A percentile compares a stretch with the other conserved stretches of the same genome.
phyloP scores from a whole-genome alignment of 2,329 filamentous ascomycete genomes.

The Leptoxyphium fumago region DNA sequence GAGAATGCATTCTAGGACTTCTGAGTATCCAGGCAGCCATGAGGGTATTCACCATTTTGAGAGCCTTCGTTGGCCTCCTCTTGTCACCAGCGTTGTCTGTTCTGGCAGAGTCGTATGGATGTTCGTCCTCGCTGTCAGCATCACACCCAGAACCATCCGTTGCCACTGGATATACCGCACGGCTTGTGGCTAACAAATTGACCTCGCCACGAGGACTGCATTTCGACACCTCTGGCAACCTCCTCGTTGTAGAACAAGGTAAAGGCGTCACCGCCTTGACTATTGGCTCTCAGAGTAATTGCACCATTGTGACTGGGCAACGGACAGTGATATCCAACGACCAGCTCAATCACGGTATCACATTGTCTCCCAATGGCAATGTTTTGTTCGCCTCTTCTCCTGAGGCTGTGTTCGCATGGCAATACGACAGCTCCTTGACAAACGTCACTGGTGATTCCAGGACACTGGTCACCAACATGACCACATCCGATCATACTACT shows the following conservation, averaged over 20 bases:
- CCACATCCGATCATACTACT: constrained; percentile 44
- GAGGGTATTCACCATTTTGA: too few species aligned
- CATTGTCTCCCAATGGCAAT: constrained; percentile 29
- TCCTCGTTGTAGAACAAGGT: constrained; percentile 34
- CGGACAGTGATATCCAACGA: constrained; percentile 15
- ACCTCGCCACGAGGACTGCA: constrained; percentile 30
- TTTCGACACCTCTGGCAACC: constrained; percentile 32
- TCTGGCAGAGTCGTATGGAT: constrained; percentile 9
- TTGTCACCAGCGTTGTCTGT: too few species aligned
- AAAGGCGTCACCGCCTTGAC: constrained; percentile 12
- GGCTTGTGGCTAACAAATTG: constrained; percentile 32
- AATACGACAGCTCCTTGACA: constrained; percentile 35
- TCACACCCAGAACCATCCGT: constrained; percentile 26
- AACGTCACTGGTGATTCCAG: constrained; percentile 32
- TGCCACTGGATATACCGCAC: constrained; percentile 26
- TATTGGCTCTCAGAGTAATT: constrained; percentile 10
- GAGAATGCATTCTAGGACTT: too few species aligned
- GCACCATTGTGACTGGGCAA: constrained; percentile 9
- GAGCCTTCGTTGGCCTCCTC: too few species aligned
- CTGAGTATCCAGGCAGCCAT: too few species aligned
- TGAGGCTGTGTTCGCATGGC: constrained; percentile 47
- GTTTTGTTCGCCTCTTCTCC: constrained; percentile 42
- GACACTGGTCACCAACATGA: constrained; percentile 49
- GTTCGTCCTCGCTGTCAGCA: constrained; percentile 23
- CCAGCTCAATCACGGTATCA: constrained; percentile 38